phyloP scores from a whole-genome alignment of 352 stramenopile genomes.

The Salisapilia sapeloensis region DNA sequence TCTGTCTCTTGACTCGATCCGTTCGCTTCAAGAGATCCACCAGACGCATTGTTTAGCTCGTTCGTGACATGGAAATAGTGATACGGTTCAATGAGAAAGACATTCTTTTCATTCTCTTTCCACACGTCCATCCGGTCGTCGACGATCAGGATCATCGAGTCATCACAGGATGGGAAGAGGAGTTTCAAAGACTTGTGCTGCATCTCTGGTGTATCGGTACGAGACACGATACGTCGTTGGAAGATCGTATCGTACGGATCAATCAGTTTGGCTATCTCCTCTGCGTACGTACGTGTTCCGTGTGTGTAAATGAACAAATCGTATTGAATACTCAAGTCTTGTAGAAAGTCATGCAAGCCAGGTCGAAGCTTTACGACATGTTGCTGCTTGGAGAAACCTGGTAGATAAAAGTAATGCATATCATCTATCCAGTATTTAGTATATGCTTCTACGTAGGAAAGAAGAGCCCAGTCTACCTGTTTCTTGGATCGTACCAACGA shows the following conservation, averaged over 20 bases:
- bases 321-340: constrained; percentile 64
- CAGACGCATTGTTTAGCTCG: constrained; percentile 75
- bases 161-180: constrained; percentile 69
- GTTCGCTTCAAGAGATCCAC: constrained; percentile 19
- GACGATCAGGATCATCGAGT: constrained; percentile 78
- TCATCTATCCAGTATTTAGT: constrained; percentile 21
- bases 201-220: constrained; percentile 77
- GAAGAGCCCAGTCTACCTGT: constrained; percentile 13
- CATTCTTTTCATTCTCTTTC: constrained; percentile 79
- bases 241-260: constrained; percentile 69
- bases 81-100: constrained; percentile 76
- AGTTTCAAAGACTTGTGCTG: constrained; percentile 77
- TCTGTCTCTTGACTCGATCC: constrained; percentile 13
- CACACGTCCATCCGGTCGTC: constrained; percentile 78
- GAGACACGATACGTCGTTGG: constrained; percentile 73
- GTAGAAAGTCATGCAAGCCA: constrained; percentile 80
- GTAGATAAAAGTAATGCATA: constrained; percentile 62
- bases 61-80: constrained; percentile 68
- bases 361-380: constrained; percentile 91
- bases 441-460: background rate
- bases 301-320: constrained; percentile 94
- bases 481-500: constrained; percentile 32
- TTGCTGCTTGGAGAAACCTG: constrained; percentile 37
- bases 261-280: constrained; percentile 88
- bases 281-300: constrained; percentile 86